A percentile compares a stretch with the other conserved stretches of the same genome.
Evolutionary conservation across 192 early-diverging fungal species (phyloP).

Genomic region (Gaertneriomyces semiglobifer): DNA sequence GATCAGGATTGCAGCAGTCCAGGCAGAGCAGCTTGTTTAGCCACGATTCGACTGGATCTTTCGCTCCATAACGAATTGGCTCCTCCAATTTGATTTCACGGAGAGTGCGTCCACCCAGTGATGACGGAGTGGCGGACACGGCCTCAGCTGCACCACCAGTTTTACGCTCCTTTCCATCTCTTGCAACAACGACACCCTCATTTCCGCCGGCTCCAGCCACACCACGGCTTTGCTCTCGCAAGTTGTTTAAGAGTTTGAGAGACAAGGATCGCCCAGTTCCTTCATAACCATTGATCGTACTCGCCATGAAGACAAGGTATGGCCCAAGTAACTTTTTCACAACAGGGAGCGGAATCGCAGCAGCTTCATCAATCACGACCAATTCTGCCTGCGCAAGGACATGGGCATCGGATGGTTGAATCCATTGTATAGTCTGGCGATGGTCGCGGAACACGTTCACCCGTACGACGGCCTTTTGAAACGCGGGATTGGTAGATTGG

Average conservation of each 20-base stretch:
- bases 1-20: slow-evolving; percentile 55
- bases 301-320: slow-evolving; percentile 97
- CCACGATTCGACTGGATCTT: slow-evolving; percentile 92
- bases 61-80: slow-evolving; percentile 87
- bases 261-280: slow-evolving; percentile 96
- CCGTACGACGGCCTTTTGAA: slow-evolving; percentile 92
- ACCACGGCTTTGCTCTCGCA: slow-evolving; percentile 87
- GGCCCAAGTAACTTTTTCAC: slow-evolving; percentile 90
- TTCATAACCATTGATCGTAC: slow-evolving; percentile 99
- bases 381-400: slow-evolving; percentile 95
- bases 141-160: slow-evolving; percentile 39
- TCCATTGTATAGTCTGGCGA: slow-evolving; percentile 97
- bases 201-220: slow-evolving; percentile 42
- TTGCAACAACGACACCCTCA: slow-evolving; percentile 44
- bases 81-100: slow-evolving; percentile 90
- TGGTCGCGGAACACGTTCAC: slow-evolving; percentile 96
- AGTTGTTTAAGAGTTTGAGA: slow-evolving; percentile 90
- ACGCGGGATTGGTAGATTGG: slow-evolving; percentile 94
- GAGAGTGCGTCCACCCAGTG: slow-evolving; percentile 56
- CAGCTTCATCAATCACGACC: slow-evolving; percentile 97
- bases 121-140: slow-evolving; percentile 14
- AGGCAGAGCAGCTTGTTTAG: slow-evolving; percentile 92
- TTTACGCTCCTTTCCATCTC: slow-evolving; percentile 57
- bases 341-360: slow-evolving; percentile 92
- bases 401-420: slow-evolving; percentile 91